Evolutionary conservation across 495 filamentous ascomycete species (phyloP).

Genomic region (Ramalina intermedia): DNA sequence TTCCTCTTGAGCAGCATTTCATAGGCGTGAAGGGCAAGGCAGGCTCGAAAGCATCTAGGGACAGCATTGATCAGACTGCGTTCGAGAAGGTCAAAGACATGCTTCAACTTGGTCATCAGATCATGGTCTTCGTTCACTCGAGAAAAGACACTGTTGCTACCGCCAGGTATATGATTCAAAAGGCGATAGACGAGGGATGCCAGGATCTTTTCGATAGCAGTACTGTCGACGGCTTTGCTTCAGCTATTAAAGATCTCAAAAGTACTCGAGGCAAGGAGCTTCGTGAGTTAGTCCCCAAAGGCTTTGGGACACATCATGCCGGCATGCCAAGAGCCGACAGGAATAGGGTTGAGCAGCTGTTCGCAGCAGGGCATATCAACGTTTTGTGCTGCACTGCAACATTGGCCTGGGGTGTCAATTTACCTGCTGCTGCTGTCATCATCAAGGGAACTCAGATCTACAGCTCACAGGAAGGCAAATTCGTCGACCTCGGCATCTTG

Average conservation of each 20-base stretch:
- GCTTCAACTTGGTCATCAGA: conserved; percentile 74
- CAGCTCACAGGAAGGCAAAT: conserved; percentile 89
- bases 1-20: conserved; percentile 95
- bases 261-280: conserved; percentile 71
- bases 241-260: conserved; percentile 67
- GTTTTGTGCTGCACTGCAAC: conserved; percentile 98
- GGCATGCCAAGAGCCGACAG: conserved; percentile 87
- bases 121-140: conserved; percentile 99
- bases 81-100: conserved; percentile 95
- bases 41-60: conserved; percentile 58
- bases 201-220: conserved; percentile 54
- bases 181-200: conserved; percentile 66
- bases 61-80: conserved; percentile 71
- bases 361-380: conserved; percentile 75
- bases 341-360: conserved; percentile 84
- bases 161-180: conserved; percentile 70
- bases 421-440: conserved; percentile 90
- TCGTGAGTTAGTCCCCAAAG: conserved; percentile 74
- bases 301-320: conserved; percentile 89
- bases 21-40: conserved; percentile 89
- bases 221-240: conserved; percentile 59
- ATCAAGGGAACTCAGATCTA: conserved; percentile 98
- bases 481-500: conserved; percentile 89
- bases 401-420: conserved; percentile 96
- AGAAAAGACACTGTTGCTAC: conserved; percentile 85